Conservation (phyloP, 805 yeast genomes). For the Komagataella pastoris region DNA sequence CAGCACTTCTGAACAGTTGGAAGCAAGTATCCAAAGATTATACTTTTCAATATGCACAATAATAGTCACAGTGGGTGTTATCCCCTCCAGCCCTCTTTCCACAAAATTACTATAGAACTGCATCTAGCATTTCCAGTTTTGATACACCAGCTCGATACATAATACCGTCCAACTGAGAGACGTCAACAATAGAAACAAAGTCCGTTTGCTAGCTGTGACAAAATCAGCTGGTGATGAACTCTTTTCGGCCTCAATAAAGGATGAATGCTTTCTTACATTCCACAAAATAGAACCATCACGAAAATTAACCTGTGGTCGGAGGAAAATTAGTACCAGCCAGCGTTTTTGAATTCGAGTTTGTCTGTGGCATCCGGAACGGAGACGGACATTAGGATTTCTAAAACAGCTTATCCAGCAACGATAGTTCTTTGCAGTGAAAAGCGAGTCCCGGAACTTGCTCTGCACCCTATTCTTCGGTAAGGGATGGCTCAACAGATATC, state of each 20-base stretch:
- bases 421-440: not conserved
- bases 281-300: slow-evolving; percentile 46
- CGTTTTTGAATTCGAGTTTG: slow-evolving; percentile 19
- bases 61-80: slow-evolving; percentile 32
- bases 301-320: slow-evolving; percentile 30
- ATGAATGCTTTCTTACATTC: slow-evolving; percentile 29
- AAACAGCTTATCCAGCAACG: slow-evolving; percentile 3
- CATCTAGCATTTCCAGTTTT: slow-evolving; percentile 49
- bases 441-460: too few species aligned
- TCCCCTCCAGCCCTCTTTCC: slow-evolving; percentile 46
- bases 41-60: slow-evolving; percentile 35
- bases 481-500: too few species aligned
- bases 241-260: slow-evolving; percentile 10
- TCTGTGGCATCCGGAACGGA: slow-evolving; percentile 22
- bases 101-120: slow-evolving; percentile 48
- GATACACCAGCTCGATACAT: slow-evolving; percentile 39
- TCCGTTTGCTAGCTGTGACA: slow-evolving; percentile 36
- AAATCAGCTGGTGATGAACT: slow-evolving; percentile 16
- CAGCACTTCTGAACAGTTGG: too few species aligned
- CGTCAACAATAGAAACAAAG: slow-evolving; percentile 42
- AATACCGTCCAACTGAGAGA: slow-evolving; percentile 38
- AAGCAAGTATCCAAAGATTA: slow-evolving; percentile 6
- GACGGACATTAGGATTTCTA: slow-evolving; percentile 26
- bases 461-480: too few species aligned
- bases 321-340: slow-evolving; percentile 28